Evolutionary conservation across 495 filamentous ascomycete genomes (phyloP).

Genomic region (Rhypophila decipiens): DNA sequence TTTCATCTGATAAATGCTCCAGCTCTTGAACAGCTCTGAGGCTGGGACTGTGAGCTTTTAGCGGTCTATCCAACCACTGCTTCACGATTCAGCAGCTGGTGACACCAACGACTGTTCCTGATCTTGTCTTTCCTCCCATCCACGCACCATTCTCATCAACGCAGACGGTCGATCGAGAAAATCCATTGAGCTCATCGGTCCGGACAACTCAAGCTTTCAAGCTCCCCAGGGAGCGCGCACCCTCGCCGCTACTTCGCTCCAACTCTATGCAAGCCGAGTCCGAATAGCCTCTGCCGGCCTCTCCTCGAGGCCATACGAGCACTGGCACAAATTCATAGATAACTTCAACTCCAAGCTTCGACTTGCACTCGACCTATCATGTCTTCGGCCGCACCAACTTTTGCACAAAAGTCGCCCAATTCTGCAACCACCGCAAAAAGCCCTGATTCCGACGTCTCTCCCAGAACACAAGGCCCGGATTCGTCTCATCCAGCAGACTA

Average conservation of each 20-base stretch:
- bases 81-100: too few species aligned
- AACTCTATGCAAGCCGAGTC: slow-evolving; percentile 35
- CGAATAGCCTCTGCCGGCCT: slow-evolving; percentile 42
- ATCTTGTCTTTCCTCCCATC: too few species aligned
- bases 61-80: too few species aligned
- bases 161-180: not conserved
- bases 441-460: slow-evolving; percentile 35
- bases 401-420: slow-evolving; percentile 23
- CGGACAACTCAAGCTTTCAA: not conserved
- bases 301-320: slow-evolving; percentile 37
- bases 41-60: too few species aligned
- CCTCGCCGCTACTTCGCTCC: not conserved
- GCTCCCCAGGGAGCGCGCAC: slow-evolving; percentile 1
- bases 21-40: too few species aligned
- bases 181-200: not conserved
- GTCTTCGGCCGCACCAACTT: slow-evolving; percentile 16
- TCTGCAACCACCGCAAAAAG: slow-evolving; percentile 23
- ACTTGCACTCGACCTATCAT: slow-evolving; percentile 14
- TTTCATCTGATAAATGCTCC: too few species aligned
- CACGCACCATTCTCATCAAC: too few species aligned
- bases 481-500: slow-evolving; percentile 25
- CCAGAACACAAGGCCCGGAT: slow-evolving; percentile 23
- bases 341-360: not conserved
- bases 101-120: too few species aligned
- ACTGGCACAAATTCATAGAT: slow-evolving; percentile 26